phyloP scores from a whole-genome alignment of 139 green algal genomes.

The Pleodorina starrii region DNA sequence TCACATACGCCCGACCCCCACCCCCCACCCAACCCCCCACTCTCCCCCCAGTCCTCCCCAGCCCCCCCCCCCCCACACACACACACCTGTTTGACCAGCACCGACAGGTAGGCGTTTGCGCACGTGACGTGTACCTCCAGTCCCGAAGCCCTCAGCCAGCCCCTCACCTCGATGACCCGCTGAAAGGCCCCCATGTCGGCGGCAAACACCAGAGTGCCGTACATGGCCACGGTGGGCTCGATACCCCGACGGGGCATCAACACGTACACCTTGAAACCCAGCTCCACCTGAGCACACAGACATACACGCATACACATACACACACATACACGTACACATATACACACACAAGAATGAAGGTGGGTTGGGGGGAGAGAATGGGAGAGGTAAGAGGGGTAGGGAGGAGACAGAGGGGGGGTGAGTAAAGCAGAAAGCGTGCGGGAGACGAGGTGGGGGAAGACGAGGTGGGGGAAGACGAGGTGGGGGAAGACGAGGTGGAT shows the following conservation, averaged over 20 bases:
- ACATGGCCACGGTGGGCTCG: slow-evolving; percentile 81
- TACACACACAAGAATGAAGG: too few species aligned
- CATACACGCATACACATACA: too few species aligned
- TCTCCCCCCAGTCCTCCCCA: too few species aligned
- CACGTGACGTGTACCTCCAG: slow-evolving; percentile 77
- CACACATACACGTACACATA: too few species aligned
- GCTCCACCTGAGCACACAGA: slow-evolving; percentile 58
- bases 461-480: too few species aligned
- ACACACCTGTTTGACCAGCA: slow-evolving; percentile 73
- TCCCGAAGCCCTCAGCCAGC: slow-evolving; percentile 72
- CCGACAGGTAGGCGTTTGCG: slow-evolving; percentile 79
- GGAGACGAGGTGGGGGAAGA: too few species aligned
- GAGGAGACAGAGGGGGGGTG: too few species aligned
- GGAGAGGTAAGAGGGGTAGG: too few species aligned
- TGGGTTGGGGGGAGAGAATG: too few species aligned
- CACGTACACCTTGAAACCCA: slow-evolving; percentile 65
- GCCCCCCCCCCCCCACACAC: not conserved
- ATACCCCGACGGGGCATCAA: slow-evolving; percentile 77
- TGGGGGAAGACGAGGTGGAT: too few species aligned
- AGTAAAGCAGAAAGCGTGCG: too few species aligned
- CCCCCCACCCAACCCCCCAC: not conserved
- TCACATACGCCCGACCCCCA: not conserved
- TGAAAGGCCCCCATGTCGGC: slow-evolving; percentile 53
- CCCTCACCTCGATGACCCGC: slow-evolving; percentile 70
- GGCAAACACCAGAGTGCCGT: slow-evolving; percentile 71